Conservation (phyloP, 2,329 filamentous ascomycete genomes). For the Trichoderma semiorbis region DNA sequence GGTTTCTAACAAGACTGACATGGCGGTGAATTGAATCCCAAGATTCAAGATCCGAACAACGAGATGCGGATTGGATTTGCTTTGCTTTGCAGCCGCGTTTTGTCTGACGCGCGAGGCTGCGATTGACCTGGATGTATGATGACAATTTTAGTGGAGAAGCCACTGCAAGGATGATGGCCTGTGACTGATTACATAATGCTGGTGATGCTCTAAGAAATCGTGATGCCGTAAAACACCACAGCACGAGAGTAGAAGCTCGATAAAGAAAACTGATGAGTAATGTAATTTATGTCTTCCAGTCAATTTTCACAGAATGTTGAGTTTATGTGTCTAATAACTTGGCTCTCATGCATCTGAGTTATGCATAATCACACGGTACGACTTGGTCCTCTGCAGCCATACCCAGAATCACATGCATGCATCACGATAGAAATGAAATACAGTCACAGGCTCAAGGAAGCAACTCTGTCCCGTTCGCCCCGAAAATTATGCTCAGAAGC, state of each 20-base stretch:
- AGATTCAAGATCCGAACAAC: not conserved
- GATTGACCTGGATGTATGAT: not conserved
- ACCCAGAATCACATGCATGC: not conserved
- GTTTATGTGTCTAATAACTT: too few relatives aligned
- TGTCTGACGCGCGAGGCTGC: slow-evolving; percentile 9
- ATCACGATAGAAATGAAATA: not conserved
- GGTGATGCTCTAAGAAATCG: not conserved
- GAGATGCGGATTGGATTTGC: not conserved
- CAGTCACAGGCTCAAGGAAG: not conserved
- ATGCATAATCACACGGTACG: not conserved
- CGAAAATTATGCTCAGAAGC: not conserved
- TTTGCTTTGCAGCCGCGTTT: not conserved
- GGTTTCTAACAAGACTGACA: slow-evolving; percentile 94
- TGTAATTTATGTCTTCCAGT: too few relatives aligned
- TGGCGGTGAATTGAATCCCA: slow-evolving; percentile 35
- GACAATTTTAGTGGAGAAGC: slow-evolving; percentile 4
- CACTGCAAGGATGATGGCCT: not conserved
- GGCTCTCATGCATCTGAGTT: not conserved
- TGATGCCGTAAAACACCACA: not conserved
- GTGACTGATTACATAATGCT: not conserved
- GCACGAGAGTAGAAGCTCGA: not conserved
- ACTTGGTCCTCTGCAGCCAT: not conserved
- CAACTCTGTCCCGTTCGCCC: not conserved
- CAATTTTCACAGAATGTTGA: too few relatives aligned
- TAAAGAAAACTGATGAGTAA: not conserved